Evolutionary conservation across 176 grass and related monocot species (phyloP).

Genomic region (Raddia guianensis): DNA sequence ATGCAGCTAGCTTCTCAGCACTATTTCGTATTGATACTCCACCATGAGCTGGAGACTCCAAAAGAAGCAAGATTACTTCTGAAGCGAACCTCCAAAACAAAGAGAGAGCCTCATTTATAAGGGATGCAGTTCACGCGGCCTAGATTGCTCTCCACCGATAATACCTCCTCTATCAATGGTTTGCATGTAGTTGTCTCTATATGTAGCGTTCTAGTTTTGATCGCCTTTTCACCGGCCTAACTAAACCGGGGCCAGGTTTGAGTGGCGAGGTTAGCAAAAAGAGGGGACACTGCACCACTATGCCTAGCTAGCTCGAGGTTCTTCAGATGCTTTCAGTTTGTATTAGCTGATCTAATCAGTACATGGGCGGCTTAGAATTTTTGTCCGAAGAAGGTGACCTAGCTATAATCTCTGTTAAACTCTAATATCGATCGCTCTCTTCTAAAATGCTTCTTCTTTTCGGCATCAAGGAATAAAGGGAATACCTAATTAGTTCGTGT

Average conservation of each 20-base stretch:
- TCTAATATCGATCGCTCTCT: background rate
- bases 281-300: background rate
- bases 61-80: slow-evolving; percentile 24
- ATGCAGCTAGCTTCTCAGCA: slow-evolving; percentile 5
- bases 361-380: no score
- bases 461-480: slow-evolving; percentile 5
- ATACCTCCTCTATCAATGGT: background rate
- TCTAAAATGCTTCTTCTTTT: background rate
- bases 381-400: background rate
- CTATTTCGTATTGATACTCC: background rate
- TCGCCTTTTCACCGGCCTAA: background rate
- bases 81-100: slow-evolving; percentile 22
- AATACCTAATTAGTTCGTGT: background rate
- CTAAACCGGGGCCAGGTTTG: slow-evolving; percentile 20
- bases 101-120: slow-evolving; percentile 12
- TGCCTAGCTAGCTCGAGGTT: background rate
- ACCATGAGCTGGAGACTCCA: slow-evolving; percentile 11
- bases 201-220: background rate
- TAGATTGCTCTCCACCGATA: background rate
- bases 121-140: background rate
- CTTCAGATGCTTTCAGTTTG: background rate
- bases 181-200: slow-evolving; percentile 20
- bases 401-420: background rate
- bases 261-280: background rate
- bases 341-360: background rate